Conservation (phyloP, 805 yeast species). For the Candida methanosorbosa region DNA sequence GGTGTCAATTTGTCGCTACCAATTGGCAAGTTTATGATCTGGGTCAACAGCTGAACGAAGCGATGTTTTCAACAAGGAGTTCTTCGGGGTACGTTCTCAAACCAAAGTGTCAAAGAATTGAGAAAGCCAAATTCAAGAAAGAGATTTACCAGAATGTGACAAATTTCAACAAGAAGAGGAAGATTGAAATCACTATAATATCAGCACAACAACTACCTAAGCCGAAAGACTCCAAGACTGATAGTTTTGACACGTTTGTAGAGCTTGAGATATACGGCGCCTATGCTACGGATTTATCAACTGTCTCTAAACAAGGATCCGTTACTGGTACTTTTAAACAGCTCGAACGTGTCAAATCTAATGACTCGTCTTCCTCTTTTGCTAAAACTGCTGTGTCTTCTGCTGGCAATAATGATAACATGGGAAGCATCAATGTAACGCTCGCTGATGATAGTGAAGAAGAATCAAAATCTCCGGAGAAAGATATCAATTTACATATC, state of each 20-base stretch:
- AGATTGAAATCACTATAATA: constrained; percentile 38
- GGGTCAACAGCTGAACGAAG: constrained; percentile 83
- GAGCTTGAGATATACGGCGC: constrained; percentile 50
- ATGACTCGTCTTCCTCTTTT: too few species aligned
- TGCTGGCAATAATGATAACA: neutral
- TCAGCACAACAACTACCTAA: constrained; percentile 86
- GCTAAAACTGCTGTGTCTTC: neutral
- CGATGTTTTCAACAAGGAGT: constrained; percentile 58
- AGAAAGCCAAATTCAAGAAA: constrained; percentile 10
- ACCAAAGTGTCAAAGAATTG: constrained; percentile 33
- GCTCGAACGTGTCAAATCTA: too few species aligned
- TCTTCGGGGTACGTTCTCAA: constrained; percentile 74
- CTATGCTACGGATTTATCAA: neutral
- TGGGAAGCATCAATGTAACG: neutral
- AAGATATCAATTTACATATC: neutral
- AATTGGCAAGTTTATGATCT: constrained; percentile 92
- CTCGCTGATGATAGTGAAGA: neutral
- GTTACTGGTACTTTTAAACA: neutral
- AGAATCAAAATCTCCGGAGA: neutral
- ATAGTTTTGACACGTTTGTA: constrained; percentile 50
- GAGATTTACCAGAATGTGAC: constrained; percentile 13
- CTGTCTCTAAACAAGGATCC: neutral
- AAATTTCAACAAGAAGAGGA: constrained; percentile 4
- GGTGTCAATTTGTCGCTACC: constrained; percentile 92
- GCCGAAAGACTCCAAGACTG: constrained; percentile 40